These are phyloP conservation scores for Septoria linicola DNA, from an alignment of 2,329 filamentous ascomycete genomes.

Conservation along the genomic window DNA sequence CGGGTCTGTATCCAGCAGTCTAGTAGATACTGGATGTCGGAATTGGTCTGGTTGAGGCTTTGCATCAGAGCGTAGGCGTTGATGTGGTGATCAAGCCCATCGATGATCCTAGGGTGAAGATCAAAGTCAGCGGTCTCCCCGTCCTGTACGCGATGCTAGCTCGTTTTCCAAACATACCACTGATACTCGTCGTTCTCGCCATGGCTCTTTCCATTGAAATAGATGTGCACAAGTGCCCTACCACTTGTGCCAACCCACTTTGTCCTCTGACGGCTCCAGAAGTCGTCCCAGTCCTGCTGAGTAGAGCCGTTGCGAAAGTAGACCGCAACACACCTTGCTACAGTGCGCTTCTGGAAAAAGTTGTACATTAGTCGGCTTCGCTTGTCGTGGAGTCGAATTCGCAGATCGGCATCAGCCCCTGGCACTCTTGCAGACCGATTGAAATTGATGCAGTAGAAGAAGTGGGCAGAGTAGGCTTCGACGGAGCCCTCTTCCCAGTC, in stretches of 20 bases:
- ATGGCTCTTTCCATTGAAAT: slow-evolving; percentile 8
- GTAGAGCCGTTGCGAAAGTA: slow-evolving; percentile 2
- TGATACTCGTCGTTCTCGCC: slow-evolving; percentile 5
- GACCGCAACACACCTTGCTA: slow-evolving; percentile 2
- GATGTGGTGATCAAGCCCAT: not conserved
- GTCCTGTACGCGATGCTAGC: no score
- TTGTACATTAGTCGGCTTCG: slow-evolving; percentile 3
- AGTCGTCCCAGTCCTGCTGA: not conserved
- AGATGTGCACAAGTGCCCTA: slow-evolving; percentile 5
- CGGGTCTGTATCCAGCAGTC: slow-evolving; percentile 15
- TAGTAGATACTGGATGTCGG: slow-evolving; percentile 8
- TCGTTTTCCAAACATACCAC: slow-evolving; percentile 4
- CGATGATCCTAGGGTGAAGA: slow-evolving; percentile 9
- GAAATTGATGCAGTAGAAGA: slow-evolving; percentile 3
- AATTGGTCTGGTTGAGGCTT: slow-evolving; percentile 1
- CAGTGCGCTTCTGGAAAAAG: slow-evolving; percentile 8
- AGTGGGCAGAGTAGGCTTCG: no score
- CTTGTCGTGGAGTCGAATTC: not conserved
- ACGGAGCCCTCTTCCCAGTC: no score
- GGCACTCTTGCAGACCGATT: not conserved
- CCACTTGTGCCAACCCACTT: no score
- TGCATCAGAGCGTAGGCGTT: slow-evolving; percentile 7
- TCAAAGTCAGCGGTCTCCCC: no score
- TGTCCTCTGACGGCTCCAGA: not conserved
- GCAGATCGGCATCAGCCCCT: not conserved